Conservation (phyloP, 192 early-diverging fungal genomes). For the Linnemannia hyalina region DNA sequence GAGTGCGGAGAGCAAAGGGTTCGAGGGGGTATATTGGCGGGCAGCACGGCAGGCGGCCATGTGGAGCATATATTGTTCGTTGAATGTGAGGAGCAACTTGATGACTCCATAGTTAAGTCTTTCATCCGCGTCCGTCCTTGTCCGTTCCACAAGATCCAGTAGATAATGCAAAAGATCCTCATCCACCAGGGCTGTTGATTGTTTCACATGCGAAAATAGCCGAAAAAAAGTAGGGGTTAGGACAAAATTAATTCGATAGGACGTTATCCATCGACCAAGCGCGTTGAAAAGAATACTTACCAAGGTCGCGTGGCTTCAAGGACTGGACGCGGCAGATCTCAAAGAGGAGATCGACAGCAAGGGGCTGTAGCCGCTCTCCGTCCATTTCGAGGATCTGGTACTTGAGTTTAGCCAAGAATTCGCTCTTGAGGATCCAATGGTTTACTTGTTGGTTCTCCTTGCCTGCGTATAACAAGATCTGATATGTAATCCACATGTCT, state of each 20-base stretch:
- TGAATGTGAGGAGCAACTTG: conserved; percentile 69
- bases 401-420: conserved; percentile 64
- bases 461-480: conserved; percentile 61
- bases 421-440: conserved; percentile 55
- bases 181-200: conserved; percentile 60
- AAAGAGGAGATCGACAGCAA: conserved; percentile 69
- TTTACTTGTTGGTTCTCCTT: conserved; percentile 60
- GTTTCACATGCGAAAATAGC: background rate
- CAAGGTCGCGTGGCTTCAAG: conserved; percentile 63
- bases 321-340: conserved; percentile 72
- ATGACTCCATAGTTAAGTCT: conserved; percentile 68
- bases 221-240: background rate
- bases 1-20: conserved; percentile 68
- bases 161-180: conserved; percentile 62
- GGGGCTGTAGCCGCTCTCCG: conserved; percentile 47
- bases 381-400: conserved; percentile 55
- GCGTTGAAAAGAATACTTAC: conserved; percentile 41
- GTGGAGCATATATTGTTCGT: conserved; percentile 77
- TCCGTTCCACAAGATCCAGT: conserved; percentile 71
- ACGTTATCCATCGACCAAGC: background rate
- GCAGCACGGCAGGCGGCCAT: conserved; percentile 48
- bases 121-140: conserved; percentile 66
- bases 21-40: conserved; percentile 36
- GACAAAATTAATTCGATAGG: background rate
- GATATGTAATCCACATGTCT: conserved; percentile 62